phyloP scores from a whole-genome alignment of 2,329 filamentous ascomycete genomes.

The Ascochyta fabae region DNA sequence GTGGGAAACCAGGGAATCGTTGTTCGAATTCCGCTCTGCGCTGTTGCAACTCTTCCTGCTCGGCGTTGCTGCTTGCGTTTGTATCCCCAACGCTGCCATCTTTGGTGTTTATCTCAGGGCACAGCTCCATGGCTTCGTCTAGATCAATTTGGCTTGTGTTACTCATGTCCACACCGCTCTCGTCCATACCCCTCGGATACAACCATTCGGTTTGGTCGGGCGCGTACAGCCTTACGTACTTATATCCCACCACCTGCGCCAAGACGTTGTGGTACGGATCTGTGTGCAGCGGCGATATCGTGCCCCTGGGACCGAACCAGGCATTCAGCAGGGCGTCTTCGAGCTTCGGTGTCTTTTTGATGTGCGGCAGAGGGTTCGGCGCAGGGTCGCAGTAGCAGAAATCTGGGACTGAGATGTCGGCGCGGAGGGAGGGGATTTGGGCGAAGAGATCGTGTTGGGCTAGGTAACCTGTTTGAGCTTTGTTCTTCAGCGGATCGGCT shows the following conservation, averaged over 20 bases:
- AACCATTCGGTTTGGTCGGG: constrained; percentile 66
- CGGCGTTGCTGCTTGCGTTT: constrained; percentile 31
- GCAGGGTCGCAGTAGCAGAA: constrained; percentile 76
- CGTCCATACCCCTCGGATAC: constrained; percentile 67
- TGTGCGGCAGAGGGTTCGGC: constrained; percentile 21
- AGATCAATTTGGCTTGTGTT: constrained; percentile 87
- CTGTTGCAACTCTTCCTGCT: neutral
- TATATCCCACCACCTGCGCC: constrained; percentile 84
- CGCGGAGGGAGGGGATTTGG: constrained; percentile 77
- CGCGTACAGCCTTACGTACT: constrained; percentile 89
- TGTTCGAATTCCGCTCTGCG: constrained; percentile 29
- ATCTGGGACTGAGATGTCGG: constrained; percentile 82
- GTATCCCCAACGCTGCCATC: constrained; percentile 22
- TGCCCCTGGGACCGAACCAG: constrained; percentile 88
- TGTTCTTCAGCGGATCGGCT: neutral
- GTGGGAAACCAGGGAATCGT: constrained; percentile 61
- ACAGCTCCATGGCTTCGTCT: constrained; percentile 66
- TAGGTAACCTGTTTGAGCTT: constrained; percentile 71
- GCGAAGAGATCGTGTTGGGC: constrained; percentile 88
- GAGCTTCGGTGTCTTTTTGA: constrained; percentile 35
- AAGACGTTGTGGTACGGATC: constrained; percentile 95
- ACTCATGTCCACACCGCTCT: constrained; percentile 80
- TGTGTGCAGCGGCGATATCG: constrained; percentile 91
- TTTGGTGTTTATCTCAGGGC: constrained; percentile 24
- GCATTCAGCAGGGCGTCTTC: constrained; percentile 77